Conservation (phyloP, 495 filamentous ascomycete genomes). For the Mytilinidion resinicola region DNA sequence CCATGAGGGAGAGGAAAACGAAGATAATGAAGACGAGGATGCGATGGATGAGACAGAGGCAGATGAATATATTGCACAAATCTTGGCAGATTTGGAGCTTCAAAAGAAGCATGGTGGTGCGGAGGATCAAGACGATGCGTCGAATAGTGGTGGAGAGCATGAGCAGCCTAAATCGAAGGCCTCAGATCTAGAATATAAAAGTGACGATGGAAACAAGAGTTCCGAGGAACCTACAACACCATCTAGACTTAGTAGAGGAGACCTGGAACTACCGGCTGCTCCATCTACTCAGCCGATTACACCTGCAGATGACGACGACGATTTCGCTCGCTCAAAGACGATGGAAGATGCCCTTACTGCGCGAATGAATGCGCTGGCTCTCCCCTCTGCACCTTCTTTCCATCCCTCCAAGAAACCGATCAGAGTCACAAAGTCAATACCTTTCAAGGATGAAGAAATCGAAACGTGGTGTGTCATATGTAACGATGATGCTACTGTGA, state of each 20-base stretch:
- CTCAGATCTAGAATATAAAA: background rate
- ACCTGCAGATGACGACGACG: background rate
- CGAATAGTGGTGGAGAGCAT: background rate
- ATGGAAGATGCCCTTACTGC: conserved; percentile 27
- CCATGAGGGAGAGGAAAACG: background rate
- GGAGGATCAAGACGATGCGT: background rate
- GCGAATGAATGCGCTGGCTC: conserved; percentile 26
- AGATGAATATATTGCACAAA: conserved; percentile 31
- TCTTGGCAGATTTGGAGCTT: conserved; percentile 32
- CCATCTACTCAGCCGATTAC: conserved; percentile 25
- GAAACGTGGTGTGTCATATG: conserved; percentile 67
- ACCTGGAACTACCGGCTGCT: conserved; percentile 21
- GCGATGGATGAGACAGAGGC: conserved; percentile 29
- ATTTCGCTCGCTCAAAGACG: conserved; percentile 13
- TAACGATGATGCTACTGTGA: conserved; percentile 56
- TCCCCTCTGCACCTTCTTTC: conserved; percentile 52
- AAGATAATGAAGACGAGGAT: conserved; percentile 18
- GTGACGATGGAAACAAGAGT: background rate
- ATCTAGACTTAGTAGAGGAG: background rate
- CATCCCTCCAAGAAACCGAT: conserved; percentile 39
- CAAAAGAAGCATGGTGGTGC: conserved; percentile 7
- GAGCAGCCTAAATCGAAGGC: background rate
- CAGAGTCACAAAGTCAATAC: conserved; percentile 23
- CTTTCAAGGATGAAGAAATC: conserved; percentile 53
- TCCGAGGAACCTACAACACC: background rate